Evolutionary conservation across 1,284 basidiomycete species (phyloP).

Genomic region (Porodaedalea pini): DNA sequence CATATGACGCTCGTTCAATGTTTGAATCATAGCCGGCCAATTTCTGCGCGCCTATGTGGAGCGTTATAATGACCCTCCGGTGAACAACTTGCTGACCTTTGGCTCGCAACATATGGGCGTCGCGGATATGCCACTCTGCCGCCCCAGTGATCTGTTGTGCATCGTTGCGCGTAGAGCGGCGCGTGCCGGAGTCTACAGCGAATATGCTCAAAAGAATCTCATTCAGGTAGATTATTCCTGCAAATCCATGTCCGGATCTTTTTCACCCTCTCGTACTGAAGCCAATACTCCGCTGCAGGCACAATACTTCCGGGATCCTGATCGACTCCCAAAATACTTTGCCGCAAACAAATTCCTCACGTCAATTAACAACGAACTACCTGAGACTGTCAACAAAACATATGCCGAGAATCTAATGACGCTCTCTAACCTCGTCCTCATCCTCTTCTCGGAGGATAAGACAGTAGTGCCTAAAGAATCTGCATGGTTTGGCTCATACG

Average conservation of each 20-base stretch:
- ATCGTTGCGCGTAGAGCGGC: slow-evolving; percentile 70
- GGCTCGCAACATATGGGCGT: slow-evolving; percentile 85
- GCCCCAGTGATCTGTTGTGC: slow-evolving; percentile 71
- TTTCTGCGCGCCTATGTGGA: slow-evolving; percentile 91
- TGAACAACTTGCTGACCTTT: slow-evolving; percentile 88
- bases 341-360: slow-evolving; percentile 66
- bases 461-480: slow-evolving; percentile 82
- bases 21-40: slow-evolving; percentile 56
- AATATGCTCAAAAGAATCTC: slow-evolving; percentile 80
- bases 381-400: slow-evolving; percentile 48
- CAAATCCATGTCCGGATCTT: not conserved
- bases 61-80: slow-evolving; percentile 72
- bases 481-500: slow-evolving; percentile 79
- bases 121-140: slow-evolving; percentile 75
- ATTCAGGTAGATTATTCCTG: slow-evolving; percentile 53
- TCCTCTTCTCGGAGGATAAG: slow-evolving; percentile 66
- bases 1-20: not conserved
- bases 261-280: not conserved
- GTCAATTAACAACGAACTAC: slow-evolving; percentile 72
- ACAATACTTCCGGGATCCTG: slow-evolving; percentile 90
- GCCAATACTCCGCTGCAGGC: slow-evolving; percentile 47
- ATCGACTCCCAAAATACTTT: slow-evolving; percentile 70
- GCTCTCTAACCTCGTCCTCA: slow-evolving; percentile 59
- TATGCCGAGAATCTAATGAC: slow-evolving; percentile 59
- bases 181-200: slow-evolving; percentile 73